phyloP scores from a whole-genome alignment of 225 moss, liverwort and hornwort genomes.

The Pseudisothecium myosuroides region DNA sequence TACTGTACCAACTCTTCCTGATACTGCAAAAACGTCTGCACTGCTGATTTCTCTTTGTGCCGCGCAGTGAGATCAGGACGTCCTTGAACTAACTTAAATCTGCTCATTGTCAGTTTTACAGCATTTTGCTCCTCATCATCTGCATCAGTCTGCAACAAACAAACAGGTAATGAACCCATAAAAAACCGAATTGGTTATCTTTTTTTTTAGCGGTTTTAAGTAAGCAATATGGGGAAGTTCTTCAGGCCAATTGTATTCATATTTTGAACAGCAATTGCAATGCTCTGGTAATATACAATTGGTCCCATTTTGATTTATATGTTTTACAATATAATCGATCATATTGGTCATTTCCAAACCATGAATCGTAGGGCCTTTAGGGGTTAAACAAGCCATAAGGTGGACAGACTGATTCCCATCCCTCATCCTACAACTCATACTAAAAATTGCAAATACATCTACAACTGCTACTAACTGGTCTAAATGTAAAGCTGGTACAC shows the following conservation, averaged over 20 bases:
- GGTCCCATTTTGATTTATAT: neutral
- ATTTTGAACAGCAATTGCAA: neutral
- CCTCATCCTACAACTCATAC: neutral
- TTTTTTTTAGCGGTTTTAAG: neutral
- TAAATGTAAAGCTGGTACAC: neutral
- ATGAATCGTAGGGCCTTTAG: neutral
- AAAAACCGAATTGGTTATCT: neutral
- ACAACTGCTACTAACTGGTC: neutral
- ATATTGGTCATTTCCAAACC: neutral
- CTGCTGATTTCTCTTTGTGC: slow-evolving; percentile 14
- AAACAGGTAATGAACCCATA: neutral
- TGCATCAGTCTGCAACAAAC: slow-evolving; percentile 19
- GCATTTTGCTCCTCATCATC: slow-evolving; percentile 20
- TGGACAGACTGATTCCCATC: neutral
- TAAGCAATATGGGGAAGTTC: neutral
- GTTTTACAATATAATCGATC: neutral
- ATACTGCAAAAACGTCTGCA: slow-evolving; percentile 22
- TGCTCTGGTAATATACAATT: too few relatives aligned
- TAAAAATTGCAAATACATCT: neutral
- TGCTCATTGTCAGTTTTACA: slow-evolving; percentile 34
- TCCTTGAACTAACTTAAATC: slow-evolving; percentile 32
- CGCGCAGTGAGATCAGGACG: slow-evolving; percentile 17
- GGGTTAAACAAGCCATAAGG: neutral
- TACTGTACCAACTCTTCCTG: slow-evolving; percentile 7
- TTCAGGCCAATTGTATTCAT: too few relatives aligned